These are phyloP conservation scores for Beverwykella pulmonaria DNA, from an alignment of 495 filamentous ascomycete species.

Conservation along the genomic window DNA sequence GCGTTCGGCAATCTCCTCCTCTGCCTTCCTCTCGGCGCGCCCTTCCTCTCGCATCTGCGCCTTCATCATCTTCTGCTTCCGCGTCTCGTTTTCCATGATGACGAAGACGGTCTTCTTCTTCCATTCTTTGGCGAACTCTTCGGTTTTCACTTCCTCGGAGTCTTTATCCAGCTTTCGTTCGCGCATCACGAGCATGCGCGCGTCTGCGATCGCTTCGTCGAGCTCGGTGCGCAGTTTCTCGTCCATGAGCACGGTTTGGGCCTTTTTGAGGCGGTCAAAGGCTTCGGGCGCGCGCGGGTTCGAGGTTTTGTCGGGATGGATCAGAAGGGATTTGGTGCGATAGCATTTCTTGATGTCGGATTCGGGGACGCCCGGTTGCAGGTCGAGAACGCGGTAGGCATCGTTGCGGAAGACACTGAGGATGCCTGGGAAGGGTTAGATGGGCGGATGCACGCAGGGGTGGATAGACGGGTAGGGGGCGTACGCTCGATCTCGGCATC, in stretches of 20 bases:
- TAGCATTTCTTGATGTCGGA: constrained; percentile 94
- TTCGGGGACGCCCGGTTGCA: constrained; percentile 92
- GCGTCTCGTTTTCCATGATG: constrained; percentile 88
- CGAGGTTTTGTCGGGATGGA: constrained; percentile 96
- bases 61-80: constrained; percentile 81
- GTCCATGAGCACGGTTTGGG: constrained; percentile 86
- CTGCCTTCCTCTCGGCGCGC: constrained; percentile 80
- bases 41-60: constrained; percentile 97
- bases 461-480: not conserved
- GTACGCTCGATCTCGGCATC: constrained; percentile 90
- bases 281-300: constrained; percentile 91
- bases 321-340: constrained; percentile 94
- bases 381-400: constrained; percentile 92
- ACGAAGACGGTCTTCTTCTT: constrained; percentile 88
- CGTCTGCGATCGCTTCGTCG: constrained; percentile 94
- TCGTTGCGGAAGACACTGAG: constrained; percentile 86
- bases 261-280: constrained; percentile 96
- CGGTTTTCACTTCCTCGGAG: constrained; percentile 78
- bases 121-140: constrained; percentile 82
- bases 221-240: constrained; percentile 84
- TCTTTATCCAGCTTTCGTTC: constrained; percentile 92
- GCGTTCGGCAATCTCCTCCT: constrained; percentile 81
- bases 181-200: constrained; percentile 88
- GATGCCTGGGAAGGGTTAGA: constrained; percentile 53
- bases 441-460: constrained; percentile 4